Evolutionary conservation across 441 rosid genomes (phyloP).

Genomic region (Erodium trifolium): DNA sequence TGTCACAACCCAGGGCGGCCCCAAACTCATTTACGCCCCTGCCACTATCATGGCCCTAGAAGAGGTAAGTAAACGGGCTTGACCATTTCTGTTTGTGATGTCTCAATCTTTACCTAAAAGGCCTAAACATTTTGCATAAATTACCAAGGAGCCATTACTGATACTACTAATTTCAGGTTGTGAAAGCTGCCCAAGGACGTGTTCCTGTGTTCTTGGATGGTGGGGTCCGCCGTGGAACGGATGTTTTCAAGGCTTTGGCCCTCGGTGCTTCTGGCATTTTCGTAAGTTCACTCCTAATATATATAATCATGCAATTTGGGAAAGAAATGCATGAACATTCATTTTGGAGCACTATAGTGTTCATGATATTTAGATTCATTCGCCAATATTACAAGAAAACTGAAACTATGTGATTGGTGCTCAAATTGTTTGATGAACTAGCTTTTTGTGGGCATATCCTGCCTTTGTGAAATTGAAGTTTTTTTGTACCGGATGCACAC

Average conservation of each 20-base stretch:
- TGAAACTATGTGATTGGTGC: not conserved
- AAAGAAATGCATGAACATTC: not conserved
- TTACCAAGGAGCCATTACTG: not conserved
- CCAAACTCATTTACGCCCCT: slow-evolving; percentile 79
- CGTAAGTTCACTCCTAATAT: slow-evolving; percentile 39
- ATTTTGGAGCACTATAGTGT: not conserved
- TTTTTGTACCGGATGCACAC: no score
- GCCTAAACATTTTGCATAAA: no score
- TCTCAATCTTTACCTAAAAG: not conserved
- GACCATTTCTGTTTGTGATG: not conserved
- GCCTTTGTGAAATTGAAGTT: not conserved
- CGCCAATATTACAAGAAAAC: no score
- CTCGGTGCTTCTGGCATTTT: slow-evolving; percentile 92
- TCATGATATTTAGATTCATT: no score
- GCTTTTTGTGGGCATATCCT: no score
- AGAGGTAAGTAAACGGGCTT: slow-evolving; percentile 42
- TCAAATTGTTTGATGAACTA: not conserved
- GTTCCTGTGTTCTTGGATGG: slow-evolving; percentile 89
- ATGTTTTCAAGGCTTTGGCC: slow-evolving; percentile 91
- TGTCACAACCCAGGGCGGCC: no score
- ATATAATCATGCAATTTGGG: not conserved
- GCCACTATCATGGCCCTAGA: slow-evolving; percentile 84
- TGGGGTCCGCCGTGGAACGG: slow-evolving; percentile 76
- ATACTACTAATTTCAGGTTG: slow-evolving; percentile 40
- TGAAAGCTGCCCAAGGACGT: slow-evolving; percentile 73